Percentiles rank a stretch among this genome's conserved stretches.
These are phyloP conservation scores for Vigna trinervia DNA, from an alignment of 306 rosid genomes.

Conservation along the genomic window DNA sequence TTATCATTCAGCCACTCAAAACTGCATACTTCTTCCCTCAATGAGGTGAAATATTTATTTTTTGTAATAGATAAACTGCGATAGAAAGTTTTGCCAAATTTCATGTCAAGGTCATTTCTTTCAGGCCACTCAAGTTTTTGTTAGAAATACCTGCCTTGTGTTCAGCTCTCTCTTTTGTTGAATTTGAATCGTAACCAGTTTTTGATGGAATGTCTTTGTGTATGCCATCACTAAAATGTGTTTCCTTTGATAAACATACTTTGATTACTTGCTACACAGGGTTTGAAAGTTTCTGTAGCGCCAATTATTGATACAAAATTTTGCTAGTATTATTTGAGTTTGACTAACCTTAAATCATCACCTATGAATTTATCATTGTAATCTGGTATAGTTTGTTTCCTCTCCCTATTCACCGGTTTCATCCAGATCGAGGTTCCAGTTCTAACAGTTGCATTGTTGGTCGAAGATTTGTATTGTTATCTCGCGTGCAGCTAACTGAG, in stretches of 20 bases:
- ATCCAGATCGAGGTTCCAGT: background rate
- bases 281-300: background rate
- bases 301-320: background rate
- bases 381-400: conserved; percentile 3
- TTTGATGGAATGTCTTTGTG: conserved; percentile 21
- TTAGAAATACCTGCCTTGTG: conserved; percentile 16
- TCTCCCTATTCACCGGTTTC: background rate
- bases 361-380: background rate
- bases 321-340: background rate
- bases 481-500: background rate
- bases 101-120: conserved; percentile 1
- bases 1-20: conserved; percentile 20
- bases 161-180: conserved; percentile 15
- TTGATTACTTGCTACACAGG: background rate
- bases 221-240: background rate
- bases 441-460: background rate
- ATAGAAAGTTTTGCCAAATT: conserved; percentile 20
- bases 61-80: conserved; percentile 16
- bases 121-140: background rate
- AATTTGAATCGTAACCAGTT: conserved; percentile 1
- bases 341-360: background rate
- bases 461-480: conserved; percentile 1
- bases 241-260: background rate
- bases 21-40: background rate
- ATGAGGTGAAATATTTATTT: conserved; percentile 3